Conservation (phyloP, 1,284 basidiomycete genomes). For the Trichosporon coremiiforme region DNA sequence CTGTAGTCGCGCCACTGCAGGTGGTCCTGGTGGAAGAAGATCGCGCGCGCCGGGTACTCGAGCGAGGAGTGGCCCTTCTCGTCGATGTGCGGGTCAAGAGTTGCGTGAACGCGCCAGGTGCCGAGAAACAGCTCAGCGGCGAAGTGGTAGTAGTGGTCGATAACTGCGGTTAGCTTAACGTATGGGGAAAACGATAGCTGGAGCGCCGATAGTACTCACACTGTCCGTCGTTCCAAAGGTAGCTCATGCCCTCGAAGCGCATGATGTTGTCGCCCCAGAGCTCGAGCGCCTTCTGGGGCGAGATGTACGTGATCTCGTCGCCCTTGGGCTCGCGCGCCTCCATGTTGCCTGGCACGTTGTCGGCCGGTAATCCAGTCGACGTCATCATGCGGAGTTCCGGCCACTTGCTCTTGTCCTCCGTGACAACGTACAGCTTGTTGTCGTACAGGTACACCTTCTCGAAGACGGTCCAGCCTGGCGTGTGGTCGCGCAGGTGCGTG, state of each 20-base stretch:
- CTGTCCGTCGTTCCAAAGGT: conserved; percentile 56
- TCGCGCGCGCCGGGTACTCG: conserved; percentile 47
- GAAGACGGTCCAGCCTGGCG: conserved; percentile 54
- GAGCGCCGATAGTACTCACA: conserved; percentile 40
- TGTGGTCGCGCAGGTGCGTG: conserved; percentile 46
- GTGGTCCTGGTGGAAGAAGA: conserved; percentile 52
- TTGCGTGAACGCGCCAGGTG: conserved; percentile 69
- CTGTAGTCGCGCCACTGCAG: conserved; percentile 54
- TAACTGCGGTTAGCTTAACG: conserved; percentile 56
- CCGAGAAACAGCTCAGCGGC: conserved; percentile 84
- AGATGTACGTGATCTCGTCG: conserved; percentile 62
- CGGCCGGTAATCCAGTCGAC: conserved; percentile 66
- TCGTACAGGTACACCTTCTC: conserved; percentile 68
- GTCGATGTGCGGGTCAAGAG: conserved; percentile 48
- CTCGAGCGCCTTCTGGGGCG: conserved; percentile 63
- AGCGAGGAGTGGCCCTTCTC: conserved; percentile 45
- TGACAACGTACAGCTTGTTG: conserved; percentile 69
- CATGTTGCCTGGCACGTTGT: conserved; percentile 66
- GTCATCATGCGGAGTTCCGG: conserved; percentile 69
- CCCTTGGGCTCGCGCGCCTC: conserved; percentile 67
- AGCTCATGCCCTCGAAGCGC: conserved; percentile 69
- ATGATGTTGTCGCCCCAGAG: conserved; percentile 69
- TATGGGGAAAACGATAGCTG: not conserved
- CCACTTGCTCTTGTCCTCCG: conserved; percentile 56
- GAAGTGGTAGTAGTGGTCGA: conserved; percentile 69